Evolutionary conservation across 495 filamentous ascomycete species (phyloP).

Genomic region (Aeminium ludgeri): DNA sequence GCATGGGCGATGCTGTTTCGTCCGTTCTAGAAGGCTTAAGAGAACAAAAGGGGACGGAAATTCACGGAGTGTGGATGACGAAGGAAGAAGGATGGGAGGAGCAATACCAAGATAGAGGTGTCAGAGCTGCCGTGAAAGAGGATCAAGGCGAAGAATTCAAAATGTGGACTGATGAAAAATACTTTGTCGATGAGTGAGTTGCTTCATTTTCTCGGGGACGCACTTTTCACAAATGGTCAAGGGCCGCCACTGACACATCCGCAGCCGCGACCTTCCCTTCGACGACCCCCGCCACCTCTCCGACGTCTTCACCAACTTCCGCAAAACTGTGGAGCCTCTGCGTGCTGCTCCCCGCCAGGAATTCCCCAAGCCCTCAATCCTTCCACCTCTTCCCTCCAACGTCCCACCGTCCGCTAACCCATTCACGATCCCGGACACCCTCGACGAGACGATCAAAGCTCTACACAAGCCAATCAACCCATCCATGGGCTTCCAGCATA

Average conservation of each 20-base stretch:
- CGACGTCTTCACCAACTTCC: conserved; percentile 51
- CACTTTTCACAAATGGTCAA: neutral
- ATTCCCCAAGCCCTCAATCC: conserved; percentile 29
- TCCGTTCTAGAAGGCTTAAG: conserved; percentile 33
- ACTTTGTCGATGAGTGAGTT: conserved; percentile 54
- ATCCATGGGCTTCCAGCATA: conserved; percentile 18
- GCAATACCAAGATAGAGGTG: conserved; percentile 35
- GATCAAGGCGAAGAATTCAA: conserved; percentile 34
- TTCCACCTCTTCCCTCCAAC: conserved; percentile 36
- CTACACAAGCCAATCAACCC: conserved; percentile 35
- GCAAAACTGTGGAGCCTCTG: conserved; percentile 49
- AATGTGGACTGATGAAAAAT: conserved; percentile 53
- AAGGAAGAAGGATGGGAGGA: conserved; percentile 49
- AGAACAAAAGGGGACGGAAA: conserved; percentile 23
- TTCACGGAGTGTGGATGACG: conserved; percentile 53
- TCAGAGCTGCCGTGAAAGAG: conserved; percentile 25
- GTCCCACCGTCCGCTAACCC: conserved; percentile 40
- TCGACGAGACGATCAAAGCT: conserved; percentile 31
- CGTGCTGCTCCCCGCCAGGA: conserved; percentile 36
- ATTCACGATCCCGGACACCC: conserved; percentile 40
- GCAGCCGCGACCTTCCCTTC: conserved; percentile 40
- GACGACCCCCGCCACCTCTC: conserved; percentile 35
- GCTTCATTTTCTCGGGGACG: neutral
- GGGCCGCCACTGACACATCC: neutral
- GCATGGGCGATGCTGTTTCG: conserved; percentile 34